Percentiles rank a stretch among this genome's conserved stretches.
Evolutionary conservation across 345 rosid genomes (phyloP).

Genomic region (Fremontodendron californicum): DNA sequence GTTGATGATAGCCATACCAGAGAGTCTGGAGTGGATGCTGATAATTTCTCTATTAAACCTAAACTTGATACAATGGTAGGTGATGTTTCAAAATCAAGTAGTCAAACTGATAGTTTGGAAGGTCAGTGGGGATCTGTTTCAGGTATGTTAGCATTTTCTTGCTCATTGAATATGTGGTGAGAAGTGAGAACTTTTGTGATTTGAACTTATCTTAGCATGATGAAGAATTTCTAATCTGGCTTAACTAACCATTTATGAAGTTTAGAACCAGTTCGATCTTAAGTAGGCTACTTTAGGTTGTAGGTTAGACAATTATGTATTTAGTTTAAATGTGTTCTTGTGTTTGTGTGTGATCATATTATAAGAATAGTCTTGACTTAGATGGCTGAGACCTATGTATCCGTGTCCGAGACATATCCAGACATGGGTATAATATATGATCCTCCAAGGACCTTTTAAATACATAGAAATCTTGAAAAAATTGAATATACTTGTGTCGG

Average conservation of each 20-base stretch:
- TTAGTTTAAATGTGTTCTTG: too few relatives aligned
- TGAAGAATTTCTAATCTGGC: not conserved
- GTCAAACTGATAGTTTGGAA: slow-evolving; percentile 58
- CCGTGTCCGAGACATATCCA: too few relatives aligned
- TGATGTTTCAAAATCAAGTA: slow-evolving; percentile 42
- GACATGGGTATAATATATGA: too few relatives aligned
- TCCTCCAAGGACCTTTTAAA: too few relatives aligned
- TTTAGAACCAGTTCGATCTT: not conserved
- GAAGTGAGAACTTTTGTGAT: not conserved
- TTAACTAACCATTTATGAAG: not conserved
- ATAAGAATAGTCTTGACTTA: too few relatives aligned
- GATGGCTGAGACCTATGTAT: too few relatives aligned
- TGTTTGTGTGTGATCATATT: too few relatives aligned
- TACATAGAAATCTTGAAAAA: too few relatives aligned
- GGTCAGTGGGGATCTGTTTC: slow-evolving; percentile 55
- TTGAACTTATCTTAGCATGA: not conserved
- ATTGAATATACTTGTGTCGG: too few relatives aligned
- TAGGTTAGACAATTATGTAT: not conserved
- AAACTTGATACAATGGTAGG: slow-evolving; percentile 24
- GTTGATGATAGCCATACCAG: slow-evolving; percentile 19
- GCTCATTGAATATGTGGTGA: not conserved
- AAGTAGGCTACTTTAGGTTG: not conserved
- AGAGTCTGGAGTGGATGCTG: slow-evolving; percentile 21
- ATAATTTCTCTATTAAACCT: slow-evolving; percentile 15
- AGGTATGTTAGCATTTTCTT: slow-evolving; percentile 12